Evolutionary conservation across 371 early-diverging fungal genomes (phyloP), one percentile per base, ranked within the genome.

Genomic region (Dentiscutata heterogama): DNA sequence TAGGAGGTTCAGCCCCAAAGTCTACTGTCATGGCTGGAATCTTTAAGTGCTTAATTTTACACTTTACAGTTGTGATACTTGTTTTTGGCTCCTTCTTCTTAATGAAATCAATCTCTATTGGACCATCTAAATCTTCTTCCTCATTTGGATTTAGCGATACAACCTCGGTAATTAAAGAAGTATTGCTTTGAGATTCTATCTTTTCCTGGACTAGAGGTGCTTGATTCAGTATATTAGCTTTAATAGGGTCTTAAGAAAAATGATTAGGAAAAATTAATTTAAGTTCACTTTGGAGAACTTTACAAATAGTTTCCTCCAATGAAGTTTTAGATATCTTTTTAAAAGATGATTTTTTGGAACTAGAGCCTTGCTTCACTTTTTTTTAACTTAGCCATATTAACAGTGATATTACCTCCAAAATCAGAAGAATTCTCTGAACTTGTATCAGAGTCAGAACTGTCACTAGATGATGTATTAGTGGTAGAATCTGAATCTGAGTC

Each of bases 391-490:
- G 72, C 46, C 18, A 72, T 42, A 46, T 67, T 39, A 25, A 25
- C 29, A 20, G 20, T 29, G 27, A 29, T 42, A 50, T 72, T 46
- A 6, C 42, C 14, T 72, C 46, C 72, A 2, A 20, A 72, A n/a
- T 51, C 46, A 72, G 46, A 72, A 67, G 7, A 39, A 39, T 42
- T 39, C 51, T 18, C 53, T 56, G 75, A 75, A 4, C 29, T 56
- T 22, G 75, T 56, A 22, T n/a, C n/a, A n/a, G n/a, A n/a, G n/a
- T 50, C 56, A 50, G 75, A 75, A 5, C 56, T 29, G 56, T 75
- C 39, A 75, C n/a, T 22, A 53, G 58, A 75, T 20, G 58, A 39
- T 3, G 39, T 35, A 50, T 50, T 56, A 58, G 58, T 25, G 29
- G 13, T 56, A 75, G 75, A 16, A 75, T 39, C 6, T 39, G 39